Evolutionary conservation across 805 yeast species (phyloP), one percentile per base, ranked within the genome.

Genomic region (Saccharomycopsis sp.): DNA sequence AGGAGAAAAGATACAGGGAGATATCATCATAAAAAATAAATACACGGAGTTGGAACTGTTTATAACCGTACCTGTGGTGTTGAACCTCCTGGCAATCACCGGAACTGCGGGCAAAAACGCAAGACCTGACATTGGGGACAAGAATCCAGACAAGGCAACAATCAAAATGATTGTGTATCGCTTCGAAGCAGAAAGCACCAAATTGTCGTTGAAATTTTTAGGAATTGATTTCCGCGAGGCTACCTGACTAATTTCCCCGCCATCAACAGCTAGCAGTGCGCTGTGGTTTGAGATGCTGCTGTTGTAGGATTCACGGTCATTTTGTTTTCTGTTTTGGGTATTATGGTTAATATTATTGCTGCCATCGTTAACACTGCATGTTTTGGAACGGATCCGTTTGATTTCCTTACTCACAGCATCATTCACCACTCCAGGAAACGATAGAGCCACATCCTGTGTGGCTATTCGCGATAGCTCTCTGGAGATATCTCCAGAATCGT

Each of bases 21-120:
- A 76, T 1, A 77, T 51, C 3, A 82, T 79, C 83, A 81, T 81
- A 62, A 76, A 72, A 1, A 79, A 61, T 65, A 76, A 76, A 64
- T 76, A 80, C 14, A 78, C 69, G 1, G 83, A 83, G 63, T 76
- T 79, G 8, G 84, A 71, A 3, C 78, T 67, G 59, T 77, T 79
- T 61, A 81, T 75, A 15, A 79, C 66, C 12, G 72, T 73, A 3
- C 76, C 75, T 0, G 81, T 74, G 15, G 83, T 79, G 57, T 75
- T 57, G 65, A 80, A 77, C 18, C 67, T 64, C 2, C 64, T 61
- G 1, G 85, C 81, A 51, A 81, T 76, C 55, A 72, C 75, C 1
- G 80, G 72, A 12, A 80, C 77, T 1, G 83, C 83, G 5, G 85
- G 85, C 18, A 80, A 65, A 59, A 78, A 75, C 2, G 81, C 75